Percentiles rank a stretch among this genome's conserved stretches.
phyloP scores from a whole-genome alignment of 228 moss, liverwort and hornwort genomes.

The Sphagnum magellanicum region DNA sequence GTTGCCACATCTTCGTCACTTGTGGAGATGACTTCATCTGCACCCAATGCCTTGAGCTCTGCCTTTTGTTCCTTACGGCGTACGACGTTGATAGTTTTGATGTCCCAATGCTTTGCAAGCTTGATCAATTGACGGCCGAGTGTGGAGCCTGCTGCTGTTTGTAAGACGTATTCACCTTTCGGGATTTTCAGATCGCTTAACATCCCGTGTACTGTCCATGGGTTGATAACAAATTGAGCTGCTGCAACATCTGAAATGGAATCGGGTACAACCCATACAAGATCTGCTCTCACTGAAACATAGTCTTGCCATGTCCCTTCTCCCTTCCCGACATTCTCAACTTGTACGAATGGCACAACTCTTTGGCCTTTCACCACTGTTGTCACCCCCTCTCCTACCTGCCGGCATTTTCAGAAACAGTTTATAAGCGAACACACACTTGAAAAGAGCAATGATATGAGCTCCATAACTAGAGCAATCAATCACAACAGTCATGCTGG shows the following conservation, averaged over 20 bases:
- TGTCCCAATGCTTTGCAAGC: constrained; percentile 2
- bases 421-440: no score
- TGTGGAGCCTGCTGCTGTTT: constrained; percentile 9
- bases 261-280: not conserved
- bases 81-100: constrained; percentile 3
- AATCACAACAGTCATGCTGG: no score
- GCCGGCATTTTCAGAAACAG: no score
- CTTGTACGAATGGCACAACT: no score
- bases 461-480: no score
- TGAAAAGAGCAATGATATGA: no score
- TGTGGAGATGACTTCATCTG: constrained; percentile 2
- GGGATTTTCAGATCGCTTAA: constrained; percentile 1
- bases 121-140: constrained; percentile 5
- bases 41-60: constrained; percentile 4
- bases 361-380: no score
- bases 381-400: no score
- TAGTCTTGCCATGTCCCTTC: not conserved
- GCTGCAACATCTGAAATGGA: constrained; percentile 5
- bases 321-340: not conserved
- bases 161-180: constrained; percentile 11
- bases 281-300: not conserved
- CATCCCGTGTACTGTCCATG: constrained; percentile 6
- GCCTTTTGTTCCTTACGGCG: not conserved
- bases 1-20: not conserved
- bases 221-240: constrained; percentile 10